These are phyloP conservation scores for Triticum turgidum DNA, from an alignment of 176 grass and related monocot species.

Conservation along the genomic window DNA sequence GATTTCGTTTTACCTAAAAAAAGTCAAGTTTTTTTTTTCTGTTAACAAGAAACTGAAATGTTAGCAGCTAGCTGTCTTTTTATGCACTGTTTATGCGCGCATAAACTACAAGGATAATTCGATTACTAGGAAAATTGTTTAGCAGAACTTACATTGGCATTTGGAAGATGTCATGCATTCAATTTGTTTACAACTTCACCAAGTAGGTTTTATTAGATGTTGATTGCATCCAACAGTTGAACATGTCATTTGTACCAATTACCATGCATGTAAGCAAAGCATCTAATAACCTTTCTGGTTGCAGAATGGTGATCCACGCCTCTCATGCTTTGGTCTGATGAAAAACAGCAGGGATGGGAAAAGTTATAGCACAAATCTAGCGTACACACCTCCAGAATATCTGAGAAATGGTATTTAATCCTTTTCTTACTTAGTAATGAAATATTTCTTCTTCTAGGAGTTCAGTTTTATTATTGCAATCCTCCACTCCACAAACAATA, in stretches of 20 bases:
- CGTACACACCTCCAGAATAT: conserved; percentile 93
- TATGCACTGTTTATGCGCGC: neutral
- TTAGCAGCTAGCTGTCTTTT: neutral
- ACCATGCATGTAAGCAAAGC: conserved; percentile 4
- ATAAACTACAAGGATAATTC: neutral
- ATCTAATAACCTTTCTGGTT: conserved; percentile 24
- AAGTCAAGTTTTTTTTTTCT: neutral
- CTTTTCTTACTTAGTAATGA: neutral
- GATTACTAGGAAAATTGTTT: neutral
- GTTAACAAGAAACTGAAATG: neutral
- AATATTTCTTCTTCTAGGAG: neutral
- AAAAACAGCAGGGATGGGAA: conserved; percentile 93
- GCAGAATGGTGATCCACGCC: conserved; percentile 68
- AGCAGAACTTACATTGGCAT: neutral
- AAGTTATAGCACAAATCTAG: conserved; percentile 90
- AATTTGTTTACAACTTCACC: neutral
- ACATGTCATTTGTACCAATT: neutral
- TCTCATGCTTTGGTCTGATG: conserved; percentile 92
- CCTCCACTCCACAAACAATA: neutral
- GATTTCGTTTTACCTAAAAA: neutral
- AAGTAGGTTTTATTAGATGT: neutral
- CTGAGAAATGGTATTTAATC: conserved; percentile 74
- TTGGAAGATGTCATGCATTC: neutral
- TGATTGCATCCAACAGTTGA: conserved; percentile 4
- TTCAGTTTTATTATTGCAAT: neutral